phyloP scores from a whole-genome alignment of 2,329 filamentous ascomycete species.

The Claviceps spartinae region DNA sequence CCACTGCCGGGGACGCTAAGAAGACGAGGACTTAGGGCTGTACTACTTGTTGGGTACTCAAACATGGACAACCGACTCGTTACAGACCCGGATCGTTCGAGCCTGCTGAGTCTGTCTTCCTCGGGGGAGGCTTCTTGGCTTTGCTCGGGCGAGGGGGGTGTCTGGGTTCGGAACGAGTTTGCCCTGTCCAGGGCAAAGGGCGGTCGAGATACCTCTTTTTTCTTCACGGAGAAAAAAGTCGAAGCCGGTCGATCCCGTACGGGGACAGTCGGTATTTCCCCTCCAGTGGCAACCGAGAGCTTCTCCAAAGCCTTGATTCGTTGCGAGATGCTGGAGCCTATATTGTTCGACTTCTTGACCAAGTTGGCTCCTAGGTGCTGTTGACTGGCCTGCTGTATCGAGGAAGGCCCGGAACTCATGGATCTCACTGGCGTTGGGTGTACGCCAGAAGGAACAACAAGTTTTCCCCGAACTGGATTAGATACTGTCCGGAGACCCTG shows the following conservation, averaged over 20 bases:
- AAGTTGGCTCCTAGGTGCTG: constrained; percentile 35
- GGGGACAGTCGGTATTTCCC: constrained; percentile 12
- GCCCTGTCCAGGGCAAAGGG: constrained; percentile 32
- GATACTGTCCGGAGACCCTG: constrained; percentile 35
- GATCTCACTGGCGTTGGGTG: constrained; percentile 35
- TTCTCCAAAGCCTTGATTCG: constrained; percentile 89
- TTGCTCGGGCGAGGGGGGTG: constrained; percentile 20
- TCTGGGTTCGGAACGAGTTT: constrained; percentile 22
- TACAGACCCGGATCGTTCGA: constrained; percentile 39
- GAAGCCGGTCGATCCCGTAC: constrained; percentile 31
- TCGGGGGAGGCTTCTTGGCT: constrained; percentile 37
- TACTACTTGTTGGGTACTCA: constrained; percentile 23
- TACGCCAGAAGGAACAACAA: constrained; percentile 32
- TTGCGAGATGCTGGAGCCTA: constrained; percentile 84
- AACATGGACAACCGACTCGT: constrained; percentile 44
- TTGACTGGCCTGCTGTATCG: constrained; percentile 39
- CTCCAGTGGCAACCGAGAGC: constrained; percentile 35
- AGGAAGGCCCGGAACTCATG: constrained; percentile 43
- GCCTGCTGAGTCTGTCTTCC: constrained; percentile 18
- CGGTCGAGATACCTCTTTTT: constrained; percentile 30
- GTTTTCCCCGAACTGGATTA: constrained; percentile 28
- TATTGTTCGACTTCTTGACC: constrained; percentile 50
- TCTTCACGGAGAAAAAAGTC: constrained; percentile 47
- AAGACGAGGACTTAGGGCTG: constrained; percentile 4
- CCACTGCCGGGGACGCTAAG: constrained; percentile 10